phyloP scores from a whole-genome alignment of 176 grass and related monocot genomes.

The Ananas comosus region DNA sequence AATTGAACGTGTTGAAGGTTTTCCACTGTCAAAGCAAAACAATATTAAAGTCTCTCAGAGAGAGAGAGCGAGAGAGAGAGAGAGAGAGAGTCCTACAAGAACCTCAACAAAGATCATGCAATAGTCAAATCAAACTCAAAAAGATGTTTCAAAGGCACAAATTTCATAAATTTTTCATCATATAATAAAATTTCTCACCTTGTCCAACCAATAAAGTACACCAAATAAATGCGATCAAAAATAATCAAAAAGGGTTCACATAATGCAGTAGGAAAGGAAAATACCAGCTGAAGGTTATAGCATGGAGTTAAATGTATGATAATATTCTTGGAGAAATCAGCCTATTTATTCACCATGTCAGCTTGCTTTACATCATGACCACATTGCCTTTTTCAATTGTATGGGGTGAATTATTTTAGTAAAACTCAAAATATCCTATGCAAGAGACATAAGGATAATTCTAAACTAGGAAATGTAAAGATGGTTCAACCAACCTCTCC shows the following conservation, averaged over 20 bases:
- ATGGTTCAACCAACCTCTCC: slow-evolving; percentile 23
- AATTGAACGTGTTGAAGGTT: background rate
- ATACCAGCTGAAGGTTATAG: background rate
- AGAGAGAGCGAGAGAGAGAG: background rate
- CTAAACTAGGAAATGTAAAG: background rate
- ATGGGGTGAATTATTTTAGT: no score
- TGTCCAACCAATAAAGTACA: background rate
- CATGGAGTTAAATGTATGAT: background rate
- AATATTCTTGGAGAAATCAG: no score
- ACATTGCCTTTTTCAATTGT: no score
- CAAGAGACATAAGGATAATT: no score
- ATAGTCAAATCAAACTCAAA: no score
- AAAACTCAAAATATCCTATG: no score
- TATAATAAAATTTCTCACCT: background rate
- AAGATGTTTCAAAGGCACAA: background rate
- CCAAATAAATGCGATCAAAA: background rate
- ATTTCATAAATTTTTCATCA: background rate
- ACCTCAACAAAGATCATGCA: no score
- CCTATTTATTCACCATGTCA: no score
- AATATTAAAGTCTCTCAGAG: background rate
- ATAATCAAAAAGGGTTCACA: background rate
- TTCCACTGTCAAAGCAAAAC: background rate
- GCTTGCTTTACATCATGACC: no score
- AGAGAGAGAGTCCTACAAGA: no score
- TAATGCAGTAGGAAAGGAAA: background rate